Conservation (phyloP, 805 yeast species). For the Kregervanrija pseudodelftensis region DNA sequence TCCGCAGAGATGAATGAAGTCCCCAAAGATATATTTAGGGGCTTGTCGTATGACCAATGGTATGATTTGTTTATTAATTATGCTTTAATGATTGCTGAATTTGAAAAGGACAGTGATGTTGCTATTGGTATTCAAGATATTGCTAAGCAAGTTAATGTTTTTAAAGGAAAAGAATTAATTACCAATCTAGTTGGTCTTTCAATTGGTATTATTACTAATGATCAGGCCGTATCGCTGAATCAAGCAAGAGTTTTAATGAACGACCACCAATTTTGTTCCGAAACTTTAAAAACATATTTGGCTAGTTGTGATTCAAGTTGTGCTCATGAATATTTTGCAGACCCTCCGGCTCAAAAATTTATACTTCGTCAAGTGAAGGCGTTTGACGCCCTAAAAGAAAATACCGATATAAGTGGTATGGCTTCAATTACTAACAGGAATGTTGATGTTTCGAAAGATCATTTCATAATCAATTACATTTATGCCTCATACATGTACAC, state of each 20-base stretch:
- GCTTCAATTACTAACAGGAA: conserved; percentile 59
- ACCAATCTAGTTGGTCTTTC: conserved; percentile 65
- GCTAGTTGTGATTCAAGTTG: conserved; percentile 35
- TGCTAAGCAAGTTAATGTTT: conserved; percentile 74
- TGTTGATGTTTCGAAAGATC: conserved; percentile 44
- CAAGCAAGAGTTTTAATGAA: conserved; percentile 58
- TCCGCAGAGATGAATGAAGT: conserved; percentile 27
- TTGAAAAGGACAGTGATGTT: conserved; percentile 46
- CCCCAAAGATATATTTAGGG: conserved; percentile 60
- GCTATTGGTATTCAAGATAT: conserved; percentile 66
- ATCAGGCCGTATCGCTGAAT: conserved; percentile 46
- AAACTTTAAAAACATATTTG: conserved; percentile 57
- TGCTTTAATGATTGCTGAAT: conserved; percentile 58
- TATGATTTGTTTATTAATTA: conserved; percentile 76
- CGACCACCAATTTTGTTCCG: conserved; percentile 69
- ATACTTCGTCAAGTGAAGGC: conserved; percentile 87
- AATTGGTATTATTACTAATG: conserved; percentile 37
- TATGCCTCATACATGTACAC: conserved; percentile 78
- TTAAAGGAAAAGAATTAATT: conserved; percentile 51
- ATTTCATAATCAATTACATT: conserved; percentile 53
- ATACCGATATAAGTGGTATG: conserved; percentile 61
- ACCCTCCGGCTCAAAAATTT: conserved; percentile 83
- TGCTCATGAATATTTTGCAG: conserved; percentile 38
- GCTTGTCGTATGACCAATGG: conserved; percentile 75
- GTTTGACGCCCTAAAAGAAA: conserved; percentile 51